These are phyloP conservation scores for Syzygium aqueum DNA, from an alignment of 345 rosid genomes.

Conservation along the genomic window DNA sequence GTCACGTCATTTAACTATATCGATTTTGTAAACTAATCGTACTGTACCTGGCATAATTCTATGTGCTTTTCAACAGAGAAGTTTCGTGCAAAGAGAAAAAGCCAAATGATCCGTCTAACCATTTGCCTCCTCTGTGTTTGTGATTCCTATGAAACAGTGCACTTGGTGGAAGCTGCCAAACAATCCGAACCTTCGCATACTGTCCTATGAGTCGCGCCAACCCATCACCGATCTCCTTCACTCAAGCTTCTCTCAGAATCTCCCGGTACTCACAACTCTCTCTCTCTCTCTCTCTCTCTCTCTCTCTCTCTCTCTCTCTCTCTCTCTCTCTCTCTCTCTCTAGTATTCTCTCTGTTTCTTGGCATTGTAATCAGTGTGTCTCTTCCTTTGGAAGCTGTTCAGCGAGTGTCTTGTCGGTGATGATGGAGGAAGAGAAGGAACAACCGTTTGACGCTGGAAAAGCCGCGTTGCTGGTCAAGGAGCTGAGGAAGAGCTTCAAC, in stretches of 20 bases:
- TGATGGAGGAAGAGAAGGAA: conserved; percentile 9
- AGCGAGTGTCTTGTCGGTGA: background rate
- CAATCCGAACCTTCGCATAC: background rate
- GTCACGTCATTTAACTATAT: too few relatives aligned
- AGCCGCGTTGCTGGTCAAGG: conserved; percentile 40
- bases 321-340: too few relatives aligned
- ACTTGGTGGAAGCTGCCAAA: background rate
- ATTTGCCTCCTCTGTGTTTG: background rate
- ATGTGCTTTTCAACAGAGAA: background rate
- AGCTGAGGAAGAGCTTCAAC: conserved; percentile 40
- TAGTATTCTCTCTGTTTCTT: background rate
- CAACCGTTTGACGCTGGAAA: conserved; percentile 18
- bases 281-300: background rate
- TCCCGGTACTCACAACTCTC: background rate
- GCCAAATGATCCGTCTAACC: background rate
- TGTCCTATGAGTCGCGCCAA: background rate
- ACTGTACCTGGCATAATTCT: background rate
- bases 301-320: background rate
- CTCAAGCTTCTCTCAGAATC: background rate
- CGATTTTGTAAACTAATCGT: background rate
- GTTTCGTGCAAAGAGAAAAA: background rate
- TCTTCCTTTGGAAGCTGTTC: conserved; percentile 8
- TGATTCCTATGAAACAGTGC: conserved; percentile 1
- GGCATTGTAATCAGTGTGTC: background rate
- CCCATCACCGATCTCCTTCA: background rate